Evolutionary conservation across 2,329 filamentous ascomycete genomes (phyloP).

Genomic region (Onygena corvina): DNA sequence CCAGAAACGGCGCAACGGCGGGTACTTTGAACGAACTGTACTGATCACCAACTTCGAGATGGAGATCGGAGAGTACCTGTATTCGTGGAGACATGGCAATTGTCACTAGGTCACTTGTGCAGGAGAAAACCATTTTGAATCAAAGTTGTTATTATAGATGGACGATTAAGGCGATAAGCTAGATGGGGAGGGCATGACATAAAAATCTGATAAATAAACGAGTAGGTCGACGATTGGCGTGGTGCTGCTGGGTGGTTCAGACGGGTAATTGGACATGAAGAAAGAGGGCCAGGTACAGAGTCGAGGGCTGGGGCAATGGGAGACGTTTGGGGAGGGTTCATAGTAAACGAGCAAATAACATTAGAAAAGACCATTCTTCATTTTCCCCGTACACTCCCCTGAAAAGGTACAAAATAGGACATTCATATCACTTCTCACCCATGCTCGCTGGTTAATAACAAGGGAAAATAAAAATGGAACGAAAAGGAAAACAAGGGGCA

Average conservation of each 20-base stretch:
- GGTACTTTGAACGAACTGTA: slow-evolving; percentile 19
- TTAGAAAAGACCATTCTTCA: background rate
- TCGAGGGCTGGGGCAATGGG: background rate
- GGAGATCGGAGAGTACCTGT: slow-evolving; percentile 22
- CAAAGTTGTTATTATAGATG: background rate
- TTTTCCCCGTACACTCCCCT: slow-evolving; percentile 5
- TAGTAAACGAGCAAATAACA: background rate
- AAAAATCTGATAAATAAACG: background rate
- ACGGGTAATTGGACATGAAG: background rate
- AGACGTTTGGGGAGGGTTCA: background rate
- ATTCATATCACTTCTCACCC: slow-evolving; percentile 4
- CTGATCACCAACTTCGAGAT: slow-evolving; percentile 20
- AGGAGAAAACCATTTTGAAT: background rate
- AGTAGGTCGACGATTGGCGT: background rate
- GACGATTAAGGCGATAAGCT: background rate
- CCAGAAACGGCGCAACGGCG: slow-evolving; percentile 15
- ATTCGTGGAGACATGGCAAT: background rate
- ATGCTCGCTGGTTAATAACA: slow-evolving; percentile 2
- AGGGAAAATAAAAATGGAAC: background rate
- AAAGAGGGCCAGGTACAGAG: background rate
- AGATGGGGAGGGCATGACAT: background rate
- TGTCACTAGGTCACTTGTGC: background rate
- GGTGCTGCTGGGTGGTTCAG: background rate
- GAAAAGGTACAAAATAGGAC: slow-evolving; percentile 3
- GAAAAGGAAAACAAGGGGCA: background rate